Evolutionary conservation across 1,139 yeast species (phyloP), one percentile per base, ranked within the genome.

Genomic region (Yamadazyma trypodendri): DNA sequence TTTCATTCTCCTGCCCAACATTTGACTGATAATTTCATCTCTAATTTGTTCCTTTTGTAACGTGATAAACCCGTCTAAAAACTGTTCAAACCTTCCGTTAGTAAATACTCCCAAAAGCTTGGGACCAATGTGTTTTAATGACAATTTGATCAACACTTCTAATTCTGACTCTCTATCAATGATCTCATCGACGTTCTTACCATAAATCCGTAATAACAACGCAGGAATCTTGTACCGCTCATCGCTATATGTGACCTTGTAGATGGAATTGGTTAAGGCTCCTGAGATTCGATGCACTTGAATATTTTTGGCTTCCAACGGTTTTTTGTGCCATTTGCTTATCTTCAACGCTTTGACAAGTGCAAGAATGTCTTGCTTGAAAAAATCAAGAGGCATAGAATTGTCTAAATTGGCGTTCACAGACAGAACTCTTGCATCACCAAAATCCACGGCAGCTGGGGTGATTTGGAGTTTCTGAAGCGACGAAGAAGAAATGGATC

Each of bases 1-100:
- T 52, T 92, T 84, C 97, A 92, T 92, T 65, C 98, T 81, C 66
- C 96, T 80, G 8, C 96, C 97, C 47, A 92, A 83, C 68, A 87
- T 86, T 47, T 84, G 82, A 34, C 92, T 81, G 15, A 86, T 81
- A 17, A 81, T 80, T 44, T 86, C 81, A 46, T 81, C 80, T 55
- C 95, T 74, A 40, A 92, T 77, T 49, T 86, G 88, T 10, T 75
- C 72, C 50, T 79, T 83, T 34, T 81, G 77, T 45, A 92, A 71
- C 1, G 97, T 83, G 41, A 77, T 67, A 24, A 89, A 89, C 37
- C 92, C 86, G 38, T 82, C 85, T 46, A 92, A 67, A 55, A 83
- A 92, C 60, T 89, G 96, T 61, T 92, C 98, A 51, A 92, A 81
- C 45, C 98, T 71, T 32, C 97, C 98, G 58, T 92, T 92, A 30